Percentiles rank a stretch among this genome's conserved stretches.
phyloP scores from a whole-genome alignment of 345 rosid species.

The Salix dunnii region DNA sequence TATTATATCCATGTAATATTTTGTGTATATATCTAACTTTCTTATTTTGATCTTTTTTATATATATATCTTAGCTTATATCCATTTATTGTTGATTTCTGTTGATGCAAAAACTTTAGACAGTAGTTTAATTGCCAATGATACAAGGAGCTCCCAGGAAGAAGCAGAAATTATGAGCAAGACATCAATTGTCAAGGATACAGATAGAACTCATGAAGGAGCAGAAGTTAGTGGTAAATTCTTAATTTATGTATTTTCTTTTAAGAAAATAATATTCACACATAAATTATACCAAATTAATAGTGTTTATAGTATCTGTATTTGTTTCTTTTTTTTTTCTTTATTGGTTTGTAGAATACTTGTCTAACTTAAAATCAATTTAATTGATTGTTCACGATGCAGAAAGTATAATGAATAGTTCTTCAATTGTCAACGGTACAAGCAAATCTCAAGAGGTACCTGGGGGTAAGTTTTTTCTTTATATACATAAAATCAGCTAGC shows the following conservation, averaged over 20 bases:
- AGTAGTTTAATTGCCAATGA: background rate
- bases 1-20: background rate
- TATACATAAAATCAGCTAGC: background rate
- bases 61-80: background rate
- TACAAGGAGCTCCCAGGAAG: background rate
- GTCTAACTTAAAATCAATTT: background rate
- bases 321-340: too few species aligned
- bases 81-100: background rate
- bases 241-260: background rate
- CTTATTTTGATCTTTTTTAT: background rate
- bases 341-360: too few species aligned
- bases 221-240: background rate
- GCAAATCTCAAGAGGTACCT: background rate
- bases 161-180: background rate
- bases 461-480: background rate
- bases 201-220: background rate
- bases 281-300: too few species aligned
- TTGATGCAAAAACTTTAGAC: background rate
- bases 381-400: background rate
- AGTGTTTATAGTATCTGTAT: too few species aligned
- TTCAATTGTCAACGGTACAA: background rate
- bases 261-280: background rate
- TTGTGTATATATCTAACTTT: background rate
- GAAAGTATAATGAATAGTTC: background rate
- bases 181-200: background rate